These are phyloP conservation scores for Grifola frondosa DNA, from an alignment of 1,284 basidiomycete species.

Conservation along the genomic window DNA sequence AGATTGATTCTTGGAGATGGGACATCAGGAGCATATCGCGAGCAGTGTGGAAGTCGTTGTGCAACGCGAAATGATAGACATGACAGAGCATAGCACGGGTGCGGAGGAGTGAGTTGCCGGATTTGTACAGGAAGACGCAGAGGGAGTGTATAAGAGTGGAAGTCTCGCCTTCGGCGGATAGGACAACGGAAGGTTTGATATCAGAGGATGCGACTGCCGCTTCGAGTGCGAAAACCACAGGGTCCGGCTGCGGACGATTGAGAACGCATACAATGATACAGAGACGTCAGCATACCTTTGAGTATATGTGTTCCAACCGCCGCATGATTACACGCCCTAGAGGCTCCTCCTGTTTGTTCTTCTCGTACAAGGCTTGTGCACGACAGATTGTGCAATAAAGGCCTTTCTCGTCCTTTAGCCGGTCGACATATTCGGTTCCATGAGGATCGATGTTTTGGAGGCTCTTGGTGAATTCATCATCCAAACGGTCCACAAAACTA, in stretches of 20 bases:
- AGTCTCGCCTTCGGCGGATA: conserved; percentile 56
- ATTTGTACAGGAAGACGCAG: conserved; percentile 93
- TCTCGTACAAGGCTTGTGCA: conserved; percentile 90
- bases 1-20: conserved; percentile 95
- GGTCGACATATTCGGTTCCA: conserved; percentile 96
- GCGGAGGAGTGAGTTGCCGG: conserved; percentile 86
- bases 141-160: conserved; percentile 84
- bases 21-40: conserved; percentile 99
- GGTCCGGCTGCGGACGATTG: conserved; percentile 68
- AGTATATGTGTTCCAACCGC: conserved; percentile 96
- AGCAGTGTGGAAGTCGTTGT: conserved; percentile 96
- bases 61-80: conserved; percentile 95
- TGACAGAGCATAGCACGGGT: conserved; percentile 97
- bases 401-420: conserved; percentile 92
- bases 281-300: conserved; percentile 64
- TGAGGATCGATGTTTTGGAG: conserved; percentile 99
- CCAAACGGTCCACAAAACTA: conserved; percentile 93
- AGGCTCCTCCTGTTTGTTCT: conserved; percentile 73
- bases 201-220: conserved; percentile 56
- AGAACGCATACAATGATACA: conserved; percentile 2
- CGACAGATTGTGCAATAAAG: conserved; percentile 93
- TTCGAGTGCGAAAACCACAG: conserved; percentile 92
- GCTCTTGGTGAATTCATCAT: conserved; percentile 98
- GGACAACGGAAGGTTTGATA: conserved; percentile 57
- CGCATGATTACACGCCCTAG: conserved; percentile 90